Percentiles rank a stretch among this genome's conserved stretches.
These are phyloP conservation scores for Colletotrichum acutatum DNA, from an alignment of 2,329 filamentous ascomycete species.

Conservation along the genomic window DNA sequence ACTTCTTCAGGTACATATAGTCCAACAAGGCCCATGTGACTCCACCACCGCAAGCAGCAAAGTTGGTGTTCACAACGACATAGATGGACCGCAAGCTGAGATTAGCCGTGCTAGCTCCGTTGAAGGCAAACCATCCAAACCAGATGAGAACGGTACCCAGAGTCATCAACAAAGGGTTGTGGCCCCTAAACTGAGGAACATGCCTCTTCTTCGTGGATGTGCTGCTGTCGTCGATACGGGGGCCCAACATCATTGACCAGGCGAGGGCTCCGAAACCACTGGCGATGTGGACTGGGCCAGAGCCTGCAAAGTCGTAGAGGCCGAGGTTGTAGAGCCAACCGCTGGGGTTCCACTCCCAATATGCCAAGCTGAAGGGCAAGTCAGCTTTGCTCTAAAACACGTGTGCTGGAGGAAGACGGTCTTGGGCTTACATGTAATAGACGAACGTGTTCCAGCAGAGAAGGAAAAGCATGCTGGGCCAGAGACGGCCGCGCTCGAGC, in stretches of 20 bases:
- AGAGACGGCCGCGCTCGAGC: conserved; percentile 48
- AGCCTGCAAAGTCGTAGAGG: conserved; percentile 69
- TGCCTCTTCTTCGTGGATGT: conserved; percentile 55
- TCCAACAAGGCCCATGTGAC: conserved; percentile 65
- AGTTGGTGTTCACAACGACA: conserved; percentile 68
- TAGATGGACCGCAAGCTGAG: conserved; percentile 63
- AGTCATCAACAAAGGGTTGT: conserved; percentile 72
- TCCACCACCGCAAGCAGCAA: conserved; percentile 64
- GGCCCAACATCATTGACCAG: conserved; percentile 72
- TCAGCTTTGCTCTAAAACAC: not conserved
- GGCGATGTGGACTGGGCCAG: conserved; percentile 73
- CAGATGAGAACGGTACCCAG: conserved; percentile 73
- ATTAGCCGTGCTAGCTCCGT: conserved; percentile 61
- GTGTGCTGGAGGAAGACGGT: too few relatives aligned
- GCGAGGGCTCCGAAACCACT: conserved; percentile 72
- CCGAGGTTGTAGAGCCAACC: conserved; percentile 73
- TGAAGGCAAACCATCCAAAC: conserved; percentile 70
- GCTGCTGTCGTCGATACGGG: conserved; percentile 60
- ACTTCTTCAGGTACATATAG: conserved; percentile 58
- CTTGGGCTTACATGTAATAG: conserved; percentile 56
- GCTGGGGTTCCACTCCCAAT: conserved; percentile 75
- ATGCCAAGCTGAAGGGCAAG: conserved; percentile 57
- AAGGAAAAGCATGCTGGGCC: conserved; percentile 68
- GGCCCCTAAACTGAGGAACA: conserved; percentile 57
- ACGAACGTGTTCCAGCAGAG: conserved; percentile 74